Percentiles rank a stretch among this genome's conserved stretches.
phyloP scores from a whole-genome alignment of 2,329 filamentous ascomycete species.

The Leptographium procerum region DNA sequence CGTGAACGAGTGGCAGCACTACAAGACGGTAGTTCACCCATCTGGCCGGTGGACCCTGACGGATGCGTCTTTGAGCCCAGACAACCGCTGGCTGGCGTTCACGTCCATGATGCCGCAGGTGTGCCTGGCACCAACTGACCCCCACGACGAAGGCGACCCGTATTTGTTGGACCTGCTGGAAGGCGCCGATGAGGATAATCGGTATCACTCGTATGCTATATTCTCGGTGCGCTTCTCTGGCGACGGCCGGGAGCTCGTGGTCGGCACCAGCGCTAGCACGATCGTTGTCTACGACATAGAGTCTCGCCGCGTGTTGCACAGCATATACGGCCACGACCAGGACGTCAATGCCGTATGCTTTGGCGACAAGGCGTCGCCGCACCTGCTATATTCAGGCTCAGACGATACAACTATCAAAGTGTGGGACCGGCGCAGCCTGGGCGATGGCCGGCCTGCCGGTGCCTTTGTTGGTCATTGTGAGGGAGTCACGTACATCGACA shows the following conservation, averaged over 20 bases:
- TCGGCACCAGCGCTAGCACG: slow-evolving; percentile 67
- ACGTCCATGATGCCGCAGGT: slow-evolving; percentile 78
- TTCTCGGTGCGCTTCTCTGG: slow-evolving; percentile 91
- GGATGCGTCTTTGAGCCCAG: slow-evolving; percentile 79
- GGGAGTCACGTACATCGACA: slow-evolving; percentile 58
- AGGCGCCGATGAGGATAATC: slow-evolving; percentile 17
- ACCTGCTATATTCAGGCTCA: slow-evolving; percentile 91
- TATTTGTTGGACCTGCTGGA: slow-evolving; percentile 64
- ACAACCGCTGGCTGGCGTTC: slow-evolving; percentile 87
- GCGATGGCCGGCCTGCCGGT: slow-evolving; percentile 60
- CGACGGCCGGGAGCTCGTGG: slow-evolving; percentile 81
- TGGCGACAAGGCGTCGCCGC: slow-evolving; percentile 75
- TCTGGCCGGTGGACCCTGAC: slow-evolving; percentile 93
- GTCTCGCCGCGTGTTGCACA: slow-evolving; percentile 59
- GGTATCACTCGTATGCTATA: slow-evolving; percentile 45
- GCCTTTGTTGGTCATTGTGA: slow-evolving; percentile 57
- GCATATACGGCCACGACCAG: slow-evolving; percentile 66
- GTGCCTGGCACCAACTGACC: slow-evolving; percentile 78
- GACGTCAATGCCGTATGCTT: slow-evolving; percentile 98
- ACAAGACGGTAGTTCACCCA: slow-evolving; percentile 79
- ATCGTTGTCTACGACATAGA: slow-evolving; percentile 93
- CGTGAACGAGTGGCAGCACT: slow-evolving; percentile 89
- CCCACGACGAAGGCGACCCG: slow-evolving; percentile 68
- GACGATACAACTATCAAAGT: slow-evolving; percentile 92
- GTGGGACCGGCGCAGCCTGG: slow-evolving; percentile 90